Base-by-base conservation (phyloP, 352 stramenopile genomes). In the Globisporangium camurandrum region DNA sequence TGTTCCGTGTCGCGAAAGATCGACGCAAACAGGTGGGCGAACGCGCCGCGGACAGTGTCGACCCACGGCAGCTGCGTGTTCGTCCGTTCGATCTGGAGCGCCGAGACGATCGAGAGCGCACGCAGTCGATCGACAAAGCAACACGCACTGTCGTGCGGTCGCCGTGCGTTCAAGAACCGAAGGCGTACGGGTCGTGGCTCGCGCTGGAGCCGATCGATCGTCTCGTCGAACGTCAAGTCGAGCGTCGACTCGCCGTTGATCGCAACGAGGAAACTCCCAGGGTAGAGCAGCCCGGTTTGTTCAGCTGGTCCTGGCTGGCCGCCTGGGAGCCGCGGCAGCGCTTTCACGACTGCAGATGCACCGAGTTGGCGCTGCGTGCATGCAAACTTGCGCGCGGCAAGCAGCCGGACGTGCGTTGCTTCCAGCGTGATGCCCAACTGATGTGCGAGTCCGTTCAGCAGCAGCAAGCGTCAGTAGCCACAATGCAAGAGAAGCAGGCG, bases 401-500 rank as follows among this genome's bases (percentile, higher is more conserved):
- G 50, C 48, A 90, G 62, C 7, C 74, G 74, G 39, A 88, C 45
- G 39, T 86, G 75, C 1, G 79, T 88, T 7, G 79, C 76, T 51
- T 90, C 79, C 46, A 90, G 84, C 6, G 76, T 88, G 39, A 90
- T 88, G 4, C 79, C 79, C 42, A 90, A 66, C 79, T 90, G 27
- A 16, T 12, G 30, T 8, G 30, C n/a, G n/a, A 2, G 33, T 37
- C 8, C 31, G 8, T 37, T 10, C 2, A 2, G 3, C 14, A 3
- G 8, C 11, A 39, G 33, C n/a, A n/a, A 39, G 17, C 36, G 7
- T 40, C 12, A 19, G 9, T 19, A 19, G 11, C 10, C 16, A 23
- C 3, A 23, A 7, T 39, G 33, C 5, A 16, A 39, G 33, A 20
- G 4, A 4, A 39, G 17, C 5, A 3, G 33, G 6, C 33, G 10